Evolutionary conservation across 1,284 basidiomycete genomes (phyloP).

Genomic region (Cryptococcus sp.): DNA sequence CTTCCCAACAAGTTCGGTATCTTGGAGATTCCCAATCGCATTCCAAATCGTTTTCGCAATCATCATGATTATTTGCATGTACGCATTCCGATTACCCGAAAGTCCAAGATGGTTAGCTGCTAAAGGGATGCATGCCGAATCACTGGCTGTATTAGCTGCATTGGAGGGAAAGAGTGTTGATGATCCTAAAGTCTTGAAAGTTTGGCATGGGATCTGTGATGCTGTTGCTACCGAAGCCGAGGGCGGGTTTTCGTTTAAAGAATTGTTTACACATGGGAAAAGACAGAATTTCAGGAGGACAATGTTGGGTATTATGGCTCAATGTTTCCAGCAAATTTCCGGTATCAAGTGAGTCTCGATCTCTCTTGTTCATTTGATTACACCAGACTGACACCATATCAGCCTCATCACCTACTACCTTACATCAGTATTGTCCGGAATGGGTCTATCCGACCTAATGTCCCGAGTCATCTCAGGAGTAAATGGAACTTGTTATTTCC

Average conservation of each 20-base stretch:
- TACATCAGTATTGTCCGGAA: conserved; percentile 27
- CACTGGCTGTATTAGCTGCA: conserved; percentile 46
- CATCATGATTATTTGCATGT: conserved; percentile 25
- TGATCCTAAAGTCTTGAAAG: conserved; percentile 24
- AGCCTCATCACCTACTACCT: conserved; percentile 38
- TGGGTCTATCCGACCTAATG: conserved; percentile 31
- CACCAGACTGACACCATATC: no score
- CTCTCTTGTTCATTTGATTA: conserved; percentile 1
- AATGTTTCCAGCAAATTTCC: conserved; percentile 50
- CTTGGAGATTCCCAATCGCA: conserved; percentile 48
- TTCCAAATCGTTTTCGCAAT: conserved; percentile 50
- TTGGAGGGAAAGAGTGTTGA: conserved; percentile 27
- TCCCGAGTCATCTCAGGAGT: conserved; percentile 40
- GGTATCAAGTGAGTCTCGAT: conserved; percentile 39
- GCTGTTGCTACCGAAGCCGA: conserved; percentile 15
- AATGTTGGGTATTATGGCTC: conserved; percentile 37
- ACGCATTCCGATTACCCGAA: conserved; percentile 33
- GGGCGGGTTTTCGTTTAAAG: no score
- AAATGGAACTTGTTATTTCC: conserved; percentile 45
- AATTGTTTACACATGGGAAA: no score
- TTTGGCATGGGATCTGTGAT: conserved; percentile 31
- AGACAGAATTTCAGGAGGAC: no score
- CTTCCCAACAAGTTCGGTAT: conserved; percentile 26
- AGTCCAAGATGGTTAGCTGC: conserved; percentile 52
- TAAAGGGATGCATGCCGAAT: conserved; percentile 47